Evolutionary conservation across 2,329 filamentous ascomycete genomes (phyloP), one percentile per base, ranked within the genome.

Genomic region (Corinectria fuckeliana): DNA sequence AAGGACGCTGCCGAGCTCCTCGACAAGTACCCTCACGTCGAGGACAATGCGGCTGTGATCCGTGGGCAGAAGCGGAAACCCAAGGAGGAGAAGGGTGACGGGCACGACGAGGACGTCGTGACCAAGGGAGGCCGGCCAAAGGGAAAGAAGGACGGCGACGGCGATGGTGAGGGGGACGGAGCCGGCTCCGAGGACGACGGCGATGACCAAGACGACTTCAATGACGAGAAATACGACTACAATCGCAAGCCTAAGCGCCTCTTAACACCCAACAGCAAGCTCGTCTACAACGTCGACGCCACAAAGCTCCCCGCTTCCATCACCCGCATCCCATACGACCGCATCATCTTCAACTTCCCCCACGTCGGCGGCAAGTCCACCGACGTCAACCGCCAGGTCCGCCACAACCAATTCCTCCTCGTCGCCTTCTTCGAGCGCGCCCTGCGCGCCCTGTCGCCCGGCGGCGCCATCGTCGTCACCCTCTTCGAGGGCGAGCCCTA

Each of bases 401-500:
- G 95, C 56, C 87, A 91, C 75, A 98, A 99, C 78, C 93, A 97
- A 77, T 87, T 90, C 71, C 81, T 92, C 50, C 82, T 92, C 32
- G 88, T 91, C 13, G 79, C 81, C 41, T 91, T 91, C 77, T 92
- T 92, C 78, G 74, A 75, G 60, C 77, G 80, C 55, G 82, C 84
- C 1, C 75, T 82, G 20, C 52, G 64, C 41, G 69, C 69, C 30
- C 71, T 77, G 26, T 71, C 71, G 4, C 77, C 78, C 0, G 80
- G 82, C 5, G 88, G 88, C 32, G 73, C 85, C 68, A 88, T 97
- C 53, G 77, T 97, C 51, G 88, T 98, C 20, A 96, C 93, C 0
- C 79, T 98, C 9, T 99, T 99, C 74, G 94, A 97, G 75, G 91
- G 91, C 58, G 90, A 96, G 75, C 95, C 95, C 0, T 99, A 99